These are phyloP conservation scores for Canna indica DNA, from an alignment of 176 grass and related monocot species.

Conservation along the genomic window DNA sequence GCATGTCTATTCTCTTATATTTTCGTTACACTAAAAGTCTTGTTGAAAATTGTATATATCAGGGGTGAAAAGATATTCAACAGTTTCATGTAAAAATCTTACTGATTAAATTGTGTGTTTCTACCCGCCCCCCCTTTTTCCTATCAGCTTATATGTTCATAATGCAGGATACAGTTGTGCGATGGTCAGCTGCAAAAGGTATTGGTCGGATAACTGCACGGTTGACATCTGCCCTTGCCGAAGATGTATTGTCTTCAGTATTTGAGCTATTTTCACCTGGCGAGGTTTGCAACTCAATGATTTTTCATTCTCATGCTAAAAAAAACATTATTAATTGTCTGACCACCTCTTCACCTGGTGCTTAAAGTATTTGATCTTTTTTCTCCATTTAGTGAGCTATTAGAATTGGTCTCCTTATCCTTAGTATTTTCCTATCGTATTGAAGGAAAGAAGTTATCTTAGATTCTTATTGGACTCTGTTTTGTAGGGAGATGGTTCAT, in stretches of 20 bases:
- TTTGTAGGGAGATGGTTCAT: slow-evolving; percentile 82
- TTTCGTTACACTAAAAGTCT: too few relatives aligned
- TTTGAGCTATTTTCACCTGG: slow-evolving; percentile 83
- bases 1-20: too few relatives aligned
- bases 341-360: slow-evolving; percentile 1
- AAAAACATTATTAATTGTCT: too few relatives aligned
- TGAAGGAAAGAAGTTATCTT: slow-evolving; percentile 1
- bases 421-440: not conserved
- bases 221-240: slow-evolving; percentile 74
- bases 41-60: too few relatives aligned
- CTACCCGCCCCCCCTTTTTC: not conserved
- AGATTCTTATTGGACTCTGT: slow-evolving; percentile 15
- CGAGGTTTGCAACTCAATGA: slow-evolving; percentile 42
- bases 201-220: slow-evolving; percentile 87
- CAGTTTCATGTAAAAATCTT: not conserved
- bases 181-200: slow-evolving; percentile 98
- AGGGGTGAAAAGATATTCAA: too few relatives aligned
- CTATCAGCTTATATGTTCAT: slow-evolving; percentile 18
- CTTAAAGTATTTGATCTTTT: slow-evolving; percentile 9
- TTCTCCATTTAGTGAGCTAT: not conserved
- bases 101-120: not conserved
- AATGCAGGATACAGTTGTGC: slow-evolving; percentile 85
- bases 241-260: slow-evolving; percentile 85
- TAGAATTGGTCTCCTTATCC: not conserved
- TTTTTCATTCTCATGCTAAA: slow-evolving; percentile 1